phyloP scores from a whole-genome alignment of 495 filamentous ascomycete species.

The Astrocystis sublimbata region DNA sequence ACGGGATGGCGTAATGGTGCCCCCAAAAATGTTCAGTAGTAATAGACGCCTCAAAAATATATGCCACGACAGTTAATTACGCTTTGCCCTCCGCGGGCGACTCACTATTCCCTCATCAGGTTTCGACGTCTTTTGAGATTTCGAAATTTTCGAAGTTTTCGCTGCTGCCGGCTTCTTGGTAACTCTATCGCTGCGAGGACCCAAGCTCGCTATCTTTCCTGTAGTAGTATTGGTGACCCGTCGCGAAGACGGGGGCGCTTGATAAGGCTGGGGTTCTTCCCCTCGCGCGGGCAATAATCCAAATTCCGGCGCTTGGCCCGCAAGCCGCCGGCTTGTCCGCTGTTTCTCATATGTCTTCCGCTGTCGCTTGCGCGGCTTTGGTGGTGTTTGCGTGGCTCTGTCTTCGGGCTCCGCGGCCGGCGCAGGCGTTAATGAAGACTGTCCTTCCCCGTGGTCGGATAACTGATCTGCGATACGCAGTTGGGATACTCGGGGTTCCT shows the following conservation, averaged over 20 bases:
- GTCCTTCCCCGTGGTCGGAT: background rate
- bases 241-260: background rate
- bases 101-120: background rate
- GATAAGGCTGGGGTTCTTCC: conserved; percentile 17
- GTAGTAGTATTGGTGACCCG: background rate
- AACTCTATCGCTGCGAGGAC: background rate
- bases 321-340: conserved; percentile 22
- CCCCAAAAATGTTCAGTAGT: background rate
- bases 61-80: background rate
- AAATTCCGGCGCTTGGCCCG: conserved; percentile 21
- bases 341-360: conserved; percentile 20
- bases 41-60: background rate
- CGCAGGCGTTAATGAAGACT: background rate
- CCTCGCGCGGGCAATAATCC: conserved; percentile 23
- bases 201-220: background rate
- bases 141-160: background rate
- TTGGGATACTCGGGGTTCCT: no score
- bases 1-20: no score
- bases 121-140: background rate
- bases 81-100: background rate
- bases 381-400: conserved; percentile 7
- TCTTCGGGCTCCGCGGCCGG: conserved; percentile 4
- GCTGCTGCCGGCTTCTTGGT: conserved; percentile 2
- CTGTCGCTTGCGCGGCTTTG: conserved; percentile 18
- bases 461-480: no score